phyloP scores from a whole-genome alignment of 1,284 basidiomycete species.

The Puccinia horiana region DNA sequence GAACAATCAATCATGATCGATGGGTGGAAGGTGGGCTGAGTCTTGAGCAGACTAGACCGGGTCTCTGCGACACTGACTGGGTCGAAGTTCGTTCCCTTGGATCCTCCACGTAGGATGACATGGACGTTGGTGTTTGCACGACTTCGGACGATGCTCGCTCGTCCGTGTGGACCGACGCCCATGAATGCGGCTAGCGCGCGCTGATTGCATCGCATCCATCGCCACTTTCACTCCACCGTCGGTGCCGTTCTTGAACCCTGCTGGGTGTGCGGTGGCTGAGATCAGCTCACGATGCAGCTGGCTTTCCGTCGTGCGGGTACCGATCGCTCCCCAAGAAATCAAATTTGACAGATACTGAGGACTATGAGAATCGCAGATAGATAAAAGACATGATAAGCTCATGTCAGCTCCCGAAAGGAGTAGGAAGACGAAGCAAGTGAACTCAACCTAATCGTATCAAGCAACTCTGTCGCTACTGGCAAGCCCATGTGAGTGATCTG shows the following conservation, averaged over 20 bases:
- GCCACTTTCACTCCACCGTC: conserved; percentile 58
- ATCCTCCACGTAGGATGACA: conserved; percentile 58
- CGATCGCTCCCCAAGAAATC: conserved; percentile 95
- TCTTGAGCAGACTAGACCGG: conserved; percentile 52
- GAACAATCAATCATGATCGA: conserved; percentile 58
- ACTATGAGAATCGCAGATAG: no score
- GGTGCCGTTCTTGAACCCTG: conserved; percentile 59
- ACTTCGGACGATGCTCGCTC: conserved; percentile 94
- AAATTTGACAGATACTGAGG: conserved; percentile 67
- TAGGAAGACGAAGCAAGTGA: neutral
- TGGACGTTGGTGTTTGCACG: conserved; percentile 65
- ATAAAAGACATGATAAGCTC: conserved; percentile 31
- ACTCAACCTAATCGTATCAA: conserved; percentile 64
- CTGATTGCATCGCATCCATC: conserved; percentile 58
- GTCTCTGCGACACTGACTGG: conserved; percentile 24
- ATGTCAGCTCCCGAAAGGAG: conserved; percentile 65
- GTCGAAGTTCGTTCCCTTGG: conserved; percentile 52
- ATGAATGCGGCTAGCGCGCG: conserved; percentile 57
- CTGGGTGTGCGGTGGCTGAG: conserved; percentile 57
- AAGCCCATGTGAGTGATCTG: conserved; percentile 85
- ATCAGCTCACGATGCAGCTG: conserved; percentile 61
- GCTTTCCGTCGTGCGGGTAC: conserved; percentile 79
- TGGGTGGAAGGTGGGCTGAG: conserved; percentile 51
- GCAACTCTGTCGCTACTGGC: conserved; percentile 89
- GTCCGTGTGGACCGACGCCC: conserved; percentile 60